These are phyloP conservation scores for Suhomyces vadensis DNA, from an alignment of 805 yeast species.

Conservation along the genomic window DNA sequence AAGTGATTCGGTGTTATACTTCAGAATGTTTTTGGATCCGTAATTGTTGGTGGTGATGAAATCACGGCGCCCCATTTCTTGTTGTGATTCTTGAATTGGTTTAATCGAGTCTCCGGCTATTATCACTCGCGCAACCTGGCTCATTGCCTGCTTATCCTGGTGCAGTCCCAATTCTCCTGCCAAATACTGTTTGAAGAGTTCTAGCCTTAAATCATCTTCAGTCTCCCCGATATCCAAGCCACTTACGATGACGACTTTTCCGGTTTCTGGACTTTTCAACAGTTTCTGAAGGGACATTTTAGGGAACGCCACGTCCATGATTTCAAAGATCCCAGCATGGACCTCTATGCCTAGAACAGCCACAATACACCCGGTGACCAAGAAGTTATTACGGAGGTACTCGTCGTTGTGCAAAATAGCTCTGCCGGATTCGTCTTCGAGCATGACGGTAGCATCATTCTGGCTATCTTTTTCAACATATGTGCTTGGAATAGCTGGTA, in stretches of 20 bases:
- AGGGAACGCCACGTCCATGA: constrained; percentile 78
- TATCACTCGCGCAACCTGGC: constrained; percentile 51
- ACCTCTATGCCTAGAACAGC: constrained; percentile 87
- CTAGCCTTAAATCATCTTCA: constrained; percentile 47
- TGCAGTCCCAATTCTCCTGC: constrained; percentile 63
- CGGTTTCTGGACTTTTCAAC: constrained; percentile 13
- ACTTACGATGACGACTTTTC: constrained; percentile 68
- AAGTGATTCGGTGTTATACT: constrained; percentile 50
- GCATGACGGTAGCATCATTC: constrained; percentile 56
- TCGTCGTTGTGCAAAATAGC: constrained; percentile 66
- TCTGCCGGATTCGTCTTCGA: constrained; percentile 94
- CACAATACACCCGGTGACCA: constrained; percentile 88
- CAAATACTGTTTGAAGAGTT: constrained; percentile 66
- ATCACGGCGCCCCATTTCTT: constrained; percentile 24
- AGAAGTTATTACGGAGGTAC: constrained; percentile 50
- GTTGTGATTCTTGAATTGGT: constrained; percentile 24
- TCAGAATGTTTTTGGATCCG: constrained; percentile 55
- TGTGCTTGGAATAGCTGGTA: constrained; percentile 41
- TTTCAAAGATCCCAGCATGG: constrained; percentile 79
- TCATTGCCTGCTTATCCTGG: constrained; percentile 22
- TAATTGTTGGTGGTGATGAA: constrained; percentile 43
- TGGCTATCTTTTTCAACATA: constrained; percentile 52
- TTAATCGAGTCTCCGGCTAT: constrained; percentile 73
- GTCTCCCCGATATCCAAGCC: constrained; percentile 64
- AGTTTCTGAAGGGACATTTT: constrained; percentile 57